Percentiles rank a stretch among this genome's conserved stretches.
Conservation (phyloP, 306 rosid species). For the Prinsepia uniflora region DNA sequence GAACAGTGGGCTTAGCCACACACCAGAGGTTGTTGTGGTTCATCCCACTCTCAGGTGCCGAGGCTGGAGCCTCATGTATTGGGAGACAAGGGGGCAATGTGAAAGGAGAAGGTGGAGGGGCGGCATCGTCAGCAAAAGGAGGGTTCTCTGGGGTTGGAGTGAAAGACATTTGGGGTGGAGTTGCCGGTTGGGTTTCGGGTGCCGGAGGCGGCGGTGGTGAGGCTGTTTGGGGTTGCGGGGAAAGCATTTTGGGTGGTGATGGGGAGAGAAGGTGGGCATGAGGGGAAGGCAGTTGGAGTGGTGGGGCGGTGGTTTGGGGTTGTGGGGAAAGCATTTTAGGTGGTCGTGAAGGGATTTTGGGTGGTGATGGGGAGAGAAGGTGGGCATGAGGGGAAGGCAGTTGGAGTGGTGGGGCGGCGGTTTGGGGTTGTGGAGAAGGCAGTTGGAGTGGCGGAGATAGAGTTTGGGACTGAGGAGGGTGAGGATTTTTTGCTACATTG, state of each 20-base stretch:
- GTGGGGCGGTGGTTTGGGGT: slow-evolving; percentile 10
- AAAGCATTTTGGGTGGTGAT: no score
- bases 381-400: slow-evolving; percentile 22
- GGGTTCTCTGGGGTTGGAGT: slow-evolving; percentile 46
- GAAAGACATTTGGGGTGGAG: slow-evolving; percentile 33
- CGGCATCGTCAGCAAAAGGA: slow-evolving; percentile 44
- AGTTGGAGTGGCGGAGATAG: slow-evolving; percentile 43
- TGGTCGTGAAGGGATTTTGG: slow-evolving; percentile 21
- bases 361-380: not conserved
- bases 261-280: no score
- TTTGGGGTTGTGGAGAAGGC: slow-evolving; percentile 15
- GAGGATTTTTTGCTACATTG: slow-evolving; percentile 40
- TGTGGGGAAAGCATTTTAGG: not conserved
- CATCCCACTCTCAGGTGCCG: slow-evolving; percentile 34
- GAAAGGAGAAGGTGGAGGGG: slow-evolving; percentile 46
- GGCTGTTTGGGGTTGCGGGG: no score
- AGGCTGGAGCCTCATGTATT: slow-evolving; percentile 33
- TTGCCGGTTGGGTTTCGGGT: not conserved
- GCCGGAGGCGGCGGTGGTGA: not conserved
- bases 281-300: slow-evolving; percentile 24
- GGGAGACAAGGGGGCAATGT: slow-evolving; percentile 72
- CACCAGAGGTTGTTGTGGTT: slow-evolving; percentile 77
- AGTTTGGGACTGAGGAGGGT: slow-evolving; percentile 40
- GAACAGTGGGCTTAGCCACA: slow-evolving; percentile 91
- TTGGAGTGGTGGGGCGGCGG: not conserved